phyloP scores from a whole-genome alignment of 768 basidiomycete genomes.

The Boletus pseudopeckii region DNA sequence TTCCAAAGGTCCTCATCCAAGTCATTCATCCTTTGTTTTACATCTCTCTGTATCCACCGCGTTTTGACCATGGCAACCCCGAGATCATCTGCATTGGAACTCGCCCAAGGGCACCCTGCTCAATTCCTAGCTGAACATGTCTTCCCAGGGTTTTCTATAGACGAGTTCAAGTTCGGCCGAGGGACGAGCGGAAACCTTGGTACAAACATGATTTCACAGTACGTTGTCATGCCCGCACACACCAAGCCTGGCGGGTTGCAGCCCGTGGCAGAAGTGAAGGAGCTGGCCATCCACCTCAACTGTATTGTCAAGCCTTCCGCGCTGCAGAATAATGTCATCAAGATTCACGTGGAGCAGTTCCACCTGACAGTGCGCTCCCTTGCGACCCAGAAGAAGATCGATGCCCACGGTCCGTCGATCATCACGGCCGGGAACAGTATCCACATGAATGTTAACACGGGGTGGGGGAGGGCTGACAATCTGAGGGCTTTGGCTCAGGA shows the following conservation, averaged over 20 bases:
- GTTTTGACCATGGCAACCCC: not conserved
- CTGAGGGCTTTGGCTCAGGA: conserved; percentile 5
- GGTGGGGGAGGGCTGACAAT: conserved; percentile 1
- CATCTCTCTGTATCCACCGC: not conserved
- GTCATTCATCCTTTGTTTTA: not conserved
- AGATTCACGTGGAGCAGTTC: not conserved
- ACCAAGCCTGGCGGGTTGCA: not conserved
- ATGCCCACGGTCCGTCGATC: not conserved
- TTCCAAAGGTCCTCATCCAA: not conserved
- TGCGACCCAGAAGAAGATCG: not conserved
- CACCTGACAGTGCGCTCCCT: conserved; percentile 2
- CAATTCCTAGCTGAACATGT: not conserved
- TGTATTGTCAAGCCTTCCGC: not conserved
- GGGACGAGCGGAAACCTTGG: not conserved
- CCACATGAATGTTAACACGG: conserved; percentile 6
- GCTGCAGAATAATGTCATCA: not conserved
- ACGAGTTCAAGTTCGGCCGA: conserved; percentile 4
- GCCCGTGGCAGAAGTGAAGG: not conserved
- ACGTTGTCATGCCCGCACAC: not conserved
- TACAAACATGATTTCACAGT: conserved; percentile 8
- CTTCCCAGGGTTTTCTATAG: not conserved
- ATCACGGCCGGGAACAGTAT: conserved; percentile 8
- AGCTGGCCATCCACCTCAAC: conserved; percentile 9
- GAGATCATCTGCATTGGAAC: not conserved
- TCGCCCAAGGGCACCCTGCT: not conserved